Evolutionary conservation across 371 early-diverging fungal species (phyloP).

Genomic region (Mortierella sp.): DNA sequence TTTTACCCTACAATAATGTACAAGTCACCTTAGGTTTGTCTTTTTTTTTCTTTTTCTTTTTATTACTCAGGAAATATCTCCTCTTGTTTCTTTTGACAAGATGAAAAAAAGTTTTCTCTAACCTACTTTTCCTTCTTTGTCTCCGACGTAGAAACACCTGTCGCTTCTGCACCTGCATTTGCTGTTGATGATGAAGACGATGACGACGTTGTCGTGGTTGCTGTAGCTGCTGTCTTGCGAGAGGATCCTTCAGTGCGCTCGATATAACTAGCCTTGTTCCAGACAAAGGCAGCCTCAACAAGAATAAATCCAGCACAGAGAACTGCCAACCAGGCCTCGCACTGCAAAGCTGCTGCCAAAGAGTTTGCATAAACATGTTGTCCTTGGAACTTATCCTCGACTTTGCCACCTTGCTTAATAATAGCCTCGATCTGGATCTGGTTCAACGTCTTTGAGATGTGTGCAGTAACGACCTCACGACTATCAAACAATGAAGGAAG

Average conservation of each 20-base stretch:
- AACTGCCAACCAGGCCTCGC: slow-evolving; percentile 5
- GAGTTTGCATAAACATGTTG: slow-evolving; percentile 14
- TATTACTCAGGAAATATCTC: too few relatives aligned
- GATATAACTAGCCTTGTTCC: background rate
- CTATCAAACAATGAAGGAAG: slow-evolving; percentile 3
- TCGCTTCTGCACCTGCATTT: too few relatives aligned
- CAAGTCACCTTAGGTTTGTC: too few relatives aligned
- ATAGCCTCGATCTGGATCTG: slow-evolving; percentile 13
- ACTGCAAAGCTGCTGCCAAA: slow-evolving; percentile 22
- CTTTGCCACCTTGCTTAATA: slow-evolving; percentile 10
- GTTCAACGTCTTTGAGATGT: slow-evolving; percentile 15
- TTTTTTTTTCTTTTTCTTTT: background rate
- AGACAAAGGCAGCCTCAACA: slow-evolving; percentile 20
- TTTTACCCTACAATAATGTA: too few relatives aligned
- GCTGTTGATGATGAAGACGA: too few relatives aligned
- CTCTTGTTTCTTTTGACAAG: too few relatives aligned
- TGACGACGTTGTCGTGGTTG: background rate
- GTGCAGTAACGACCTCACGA: background rate
- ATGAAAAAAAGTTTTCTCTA: background rate
- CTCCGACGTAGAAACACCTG: too few relatives aligned
- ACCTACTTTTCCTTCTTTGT: background rate
- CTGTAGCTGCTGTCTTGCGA: background rate
- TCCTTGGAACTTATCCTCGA: slow-evolving; percentile 6
- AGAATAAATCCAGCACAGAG: slow-evolving; percentile 6
- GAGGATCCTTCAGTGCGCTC: too few relatives aligned